Base-by-base conservation (phyloP, 192 early-diverging fungal species). In the Thoreauomyces humboldtii region DNA sequence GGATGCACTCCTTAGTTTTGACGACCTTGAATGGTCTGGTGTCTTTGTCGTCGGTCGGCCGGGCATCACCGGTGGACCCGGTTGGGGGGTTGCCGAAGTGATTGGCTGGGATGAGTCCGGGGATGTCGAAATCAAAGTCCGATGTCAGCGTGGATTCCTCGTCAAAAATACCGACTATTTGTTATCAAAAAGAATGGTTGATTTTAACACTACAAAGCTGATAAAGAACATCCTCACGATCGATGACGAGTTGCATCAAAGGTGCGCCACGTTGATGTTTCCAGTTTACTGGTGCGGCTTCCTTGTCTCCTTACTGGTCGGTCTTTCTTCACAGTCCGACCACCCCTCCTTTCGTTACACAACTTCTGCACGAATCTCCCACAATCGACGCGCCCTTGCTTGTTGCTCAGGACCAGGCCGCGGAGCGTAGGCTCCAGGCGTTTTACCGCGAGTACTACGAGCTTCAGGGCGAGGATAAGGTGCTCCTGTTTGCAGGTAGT, bases 151-250 rank as follows among this genome's bases (percentile, higher is more conserved):
- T 17, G 53, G 7, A 14, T 15, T 56, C 27, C 34, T 50, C 12
- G 25, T 11, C 6, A 33, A 24, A 32, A 11, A 21, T 56, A 32
- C 14, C 5, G 31, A 12, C 9, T 27, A 56, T 50, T 17, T 50
- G 9, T 56, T 71, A n/a, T 59, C n/a, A 11, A 37, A 7, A 7
- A 61, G 75, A 22, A 68, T 66, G 42, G 56, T 76, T 7, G 67
- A 76, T 35, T 74, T 65, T 33, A 76, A 76, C 59, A 60, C 67
- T 12, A 50, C 36, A 15, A 76, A 76, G 42, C 9, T 76, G 33
- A 56, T 74, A 12, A 63, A 51, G 27, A 68, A 7, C 0, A 31
- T 76, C 2, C 24, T 76, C 12, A 58, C 75, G 2, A 38, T 55
- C 27, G 67, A 76, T 17, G 31, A 70, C 7, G 36, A 21, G 12